Evolutionary conservation across 495 filamentous ascomycete genomes (phyloP), one percentile per base, ranked within the genome.

Genomic region (Penicillium paradoxum): DNA sequence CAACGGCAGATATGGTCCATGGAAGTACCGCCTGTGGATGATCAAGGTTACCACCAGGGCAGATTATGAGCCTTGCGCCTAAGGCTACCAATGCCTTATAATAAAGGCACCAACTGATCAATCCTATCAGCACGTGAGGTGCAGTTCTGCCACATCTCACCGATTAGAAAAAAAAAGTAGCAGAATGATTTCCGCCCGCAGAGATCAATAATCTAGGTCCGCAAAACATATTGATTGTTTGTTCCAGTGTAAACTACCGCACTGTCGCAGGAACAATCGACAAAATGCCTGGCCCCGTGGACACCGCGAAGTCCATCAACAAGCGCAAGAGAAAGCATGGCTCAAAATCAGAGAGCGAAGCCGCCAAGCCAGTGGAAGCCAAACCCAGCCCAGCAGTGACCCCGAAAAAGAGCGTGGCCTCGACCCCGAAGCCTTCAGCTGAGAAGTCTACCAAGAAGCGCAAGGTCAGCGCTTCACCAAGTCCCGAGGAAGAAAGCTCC

Each of bases 261-360:
- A 37, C 33, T 44, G 32, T 41, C 30, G 48, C 45, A 43, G 22
- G 19, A 45, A 36, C 19, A 45, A 57, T 21, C 38, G 38, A 38
- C 59, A 68, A 61, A 44, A 68, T 70, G 69, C 63, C 68, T 48
- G 62, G 61, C 53, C 57, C 67, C 6, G 71, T 79, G 65, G 71
- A 76, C 57, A 68, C 67, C 37, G 60, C 76, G 62, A 87, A 89
- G 69, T 57, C 75, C 45, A 76, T 79, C 57, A 87, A 85, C 67
- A 90, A 89, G 73, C 80, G 85, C 51, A 88, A 88, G 74, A 74
- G 79, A 67, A 81, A 75, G 70, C 77, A 81, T 51, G 64, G 57
- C 43, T 54, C 60, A 33, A 45, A 60, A 45, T 59, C 60, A 41
- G 57, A 63, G 38, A 63, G 53, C 36, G 64, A 62, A 45, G 67